Evolutionary conservation across 23 red algal genomes (phyloP).

Genomic region (Porphyridium purpureum): DNA sequence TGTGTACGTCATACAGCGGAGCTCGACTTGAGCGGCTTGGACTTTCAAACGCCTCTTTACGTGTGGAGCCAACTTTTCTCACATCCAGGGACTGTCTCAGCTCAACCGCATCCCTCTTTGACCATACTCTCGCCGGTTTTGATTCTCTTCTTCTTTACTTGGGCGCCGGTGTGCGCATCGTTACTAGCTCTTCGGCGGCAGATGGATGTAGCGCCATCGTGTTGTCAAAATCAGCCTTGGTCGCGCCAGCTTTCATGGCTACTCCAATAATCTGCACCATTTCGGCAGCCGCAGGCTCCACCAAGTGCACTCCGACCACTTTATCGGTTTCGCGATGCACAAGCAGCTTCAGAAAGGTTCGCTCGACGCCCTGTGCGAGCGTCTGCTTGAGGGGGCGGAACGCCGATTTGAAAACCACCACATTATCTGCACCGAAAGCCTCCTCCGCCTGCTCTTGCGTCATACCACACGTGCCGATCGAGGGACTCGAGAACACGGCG

Average conservation of each 20-base stretch:
- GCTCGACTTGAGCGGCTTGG: no score
- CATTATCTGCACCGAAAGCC: slow-evolving; percentile 29
- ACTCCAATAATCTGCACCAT: slow-evolving; percentile 80
- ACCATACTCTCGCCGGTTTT: no score
- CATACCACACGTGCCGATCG: slow-evolving; percentile 82
- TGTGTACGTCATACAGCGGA: no score
- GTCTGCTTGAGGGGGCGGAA: slow-evolving; percentile 94
- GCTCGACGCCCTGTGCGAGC: slow-evolving; percentile 50
- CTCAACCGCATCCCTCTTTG: no score
- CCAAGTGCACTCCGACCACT: slow-evolving; percentile 81
- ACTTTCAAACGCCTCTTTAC: no score
- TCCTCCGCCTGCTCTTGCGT: slow-evolving; percentile 55
- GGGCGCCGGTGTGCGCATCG: no score
- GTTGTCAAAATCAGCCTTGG: slow-evolving; percentile 83
- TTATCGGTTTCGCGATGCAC: slow-evolving; percentile 50
- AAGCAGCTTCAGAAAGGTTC: slow-evolving; percentile 84
- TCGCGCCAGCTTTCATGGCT: slow-evolving; percentile 81
- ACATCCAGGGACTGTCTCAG: no score
- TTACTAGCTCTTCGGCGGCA: slow-evolving; percentile 87
- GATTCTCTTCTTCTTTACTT: no score
- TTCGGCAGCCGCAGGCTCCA: slow-evolving; percentile 64
- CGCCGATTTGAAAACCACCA: slow-evolving; percentile 63
- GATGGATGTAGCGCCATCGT: slow-evolving; percentile 90
- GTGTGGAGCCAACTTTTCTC: no score
- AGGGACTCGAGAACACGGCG: slow-evolving; percentile 80